Percentiles rank a stretch among this genome's conserved stretches.
phyloP scores from a whole-genome alignment of 1,139 yeast species.

The Arxiozyma heterogenica region DNA sequence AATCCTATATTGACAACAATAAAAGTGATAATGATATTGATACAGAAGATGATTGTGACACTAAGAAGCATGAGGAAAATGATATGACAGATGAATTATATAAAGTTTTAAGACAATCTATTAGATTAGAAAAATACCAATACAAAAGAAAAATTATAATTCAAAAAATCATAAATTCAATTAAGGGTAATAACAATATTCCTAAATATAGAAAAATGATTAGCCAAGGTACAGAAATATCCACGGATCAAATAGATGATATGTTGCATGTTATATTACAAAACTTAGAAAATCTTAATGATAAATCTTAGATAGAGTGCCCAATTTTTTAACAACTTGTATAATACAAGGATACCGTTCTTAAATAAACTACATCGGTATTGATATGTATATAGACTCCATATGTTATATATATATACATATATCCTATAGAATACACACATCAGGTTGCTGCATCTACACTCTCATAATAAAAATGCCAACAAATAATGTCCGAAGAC shows the following conservation, averaged over 20 bases:
- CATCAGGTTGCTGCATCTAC: not conserved
- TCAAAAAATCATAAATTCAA: conserved; percentile 38
- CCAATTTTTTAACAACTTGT: not conserved
- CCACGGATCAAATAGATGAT: conserved; percentile 49
- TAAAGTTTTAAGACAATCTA: conserved; percentile 30
- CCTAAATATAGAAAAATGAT: conserved; percentile 75
- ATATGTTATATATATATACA: too few relatives aligned
- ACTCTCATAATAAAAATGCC: not conserved
- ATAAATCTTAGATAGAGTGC: not conserved
- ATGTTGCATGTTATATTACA: conserved; percentile 27
- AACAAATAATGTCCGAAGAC: not conserved
- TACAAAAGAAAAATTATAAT: conserved; percentile 36
- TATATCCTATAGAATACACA: not conserved
- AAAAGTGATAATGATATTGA: conserved; percentile 28
- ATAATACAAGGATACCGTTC: too few relatives aligned
- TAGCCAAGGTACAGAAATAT: conserved; percentile 74
- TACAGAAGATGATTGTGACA: conserved; percentile 20
- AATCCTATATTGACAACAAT: conserved; percentile 18
- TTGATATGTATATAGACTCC: too few relatives aligned
- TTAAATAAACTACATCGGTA: too few relatives aligned
- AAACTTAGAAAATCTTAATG: conserved; percentile 16
- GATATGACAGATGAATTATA: conserved; percentile 11
- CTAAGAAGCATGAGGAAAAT: conserved; percentile 13
- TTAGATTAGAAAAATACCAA: conserved; percentile 41
- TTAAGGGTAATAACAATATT: conserved; percentile 47